Evolutionary conservation across 2,329 filamentous ascomycete species (phyloP).

Genomic region (Calonectria hawksworthii): DNA sequence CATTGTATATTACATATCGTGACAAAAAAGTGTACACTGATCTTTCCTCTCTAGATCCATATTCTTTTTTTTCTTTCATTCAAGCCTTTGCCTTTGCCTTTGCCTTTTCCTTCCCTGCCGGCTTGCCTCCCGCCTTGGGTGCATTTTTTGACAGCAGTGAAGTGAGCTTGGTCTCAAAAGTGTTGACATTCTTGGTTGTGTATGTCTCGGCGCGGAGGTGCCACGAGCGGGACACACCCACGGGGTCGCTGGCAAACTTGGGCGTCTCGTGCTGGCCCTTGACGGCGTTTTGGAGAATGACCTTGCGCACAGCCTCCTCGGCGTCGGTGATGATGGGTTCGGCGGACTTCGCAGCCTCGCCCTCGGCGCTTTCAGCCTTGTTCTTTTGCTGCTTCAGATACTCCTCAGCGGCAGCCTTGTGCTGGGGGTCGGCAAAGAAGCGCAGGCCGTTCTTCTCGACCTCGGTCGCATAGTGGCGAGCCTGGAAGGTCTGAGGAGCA

Average conservation of each 20-base stretch:
- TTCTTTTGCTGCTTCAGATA: slow-evolving; percentile 47
- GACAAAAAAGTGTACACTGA: slow-evolving; percentile 45
- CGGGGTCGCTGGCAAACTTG: slow-evolving; percentile 50
- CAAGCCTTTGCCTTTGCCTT: slow-evolving; percentile 45
- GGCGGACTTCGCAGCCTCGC: slow-evolving; percentile 30
- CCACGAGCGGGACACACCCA: slow-evolving; percentile 52
- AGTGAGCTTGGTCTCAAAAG: slow-evolving; percentile 57
- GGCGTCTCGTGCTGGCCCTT: slow-evolving; percentile 55
- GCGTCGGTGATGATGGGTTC: slow-evolving; percentile 49
- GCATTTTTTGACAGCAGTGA: slow-evolving; percentile 47
- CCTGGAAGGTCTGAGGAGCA: slow-evolving; percentile 46
- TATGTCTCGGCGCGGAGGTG: slow-evolving; percentile 57
- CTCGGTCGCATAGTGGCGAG: slow-evolving; percentile 50
- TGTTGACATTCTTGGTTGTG: slow-evolving; percentile 48
- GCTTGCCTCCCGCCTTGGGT: slow-evolving; percentile 32
- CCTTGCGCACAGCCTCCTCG: slow-evolving; percentile 51
- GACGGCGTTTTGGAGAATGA: slow-evolving; percentile 51
- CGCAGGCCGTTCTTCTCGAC: slow-evolving; percentile 44
- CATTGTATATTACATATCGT: slow-evolving; percentile 47
- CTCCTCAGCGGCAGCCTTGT: slow-evolving; percentile 49
- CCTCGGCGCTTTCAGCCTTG: slow-evolving; percentile 35
- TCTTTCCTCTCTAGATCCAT: slow-evolving; percentile 33
- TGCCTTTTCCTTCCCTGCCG: slow-evolving; percentile 31
- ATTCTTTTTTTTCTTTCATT: slow-evolving; percentile 15
- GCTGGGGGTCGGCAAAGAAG: slow-evolving; percentile 44